Conservation (phyloP, 352 stramenopile species). For the Phytophthora sansomeana region DNA sequence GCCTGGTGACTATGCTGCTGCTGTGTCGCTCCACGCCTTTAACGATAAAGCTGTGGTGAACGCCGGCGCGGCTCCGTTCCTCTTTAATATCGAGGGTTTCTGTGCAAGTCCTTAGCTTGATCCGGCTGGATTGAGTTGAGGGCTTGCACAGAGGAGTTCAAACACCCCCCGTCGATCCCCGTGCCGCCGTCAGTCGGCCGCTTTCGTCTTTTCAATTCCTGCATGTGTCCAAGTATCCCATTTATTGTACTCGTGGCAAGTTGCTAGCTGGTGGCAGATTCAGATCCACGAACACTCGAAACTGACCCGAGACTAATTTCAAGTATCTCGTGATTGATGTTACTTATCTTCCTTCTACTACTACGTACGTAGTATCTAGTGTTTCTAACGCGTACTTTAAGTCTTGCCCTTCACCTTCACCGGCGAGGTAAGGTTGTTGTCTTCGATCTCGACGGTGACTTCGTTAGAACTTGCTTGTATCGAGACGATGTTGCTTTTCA, state of each 20-base stretch:
- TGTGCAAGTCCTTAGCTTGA: conserved; percentile 85
- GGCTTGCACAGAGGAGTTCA: conserved; percentile 64
- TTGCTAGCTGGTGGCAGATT: conserved; percentile 21
- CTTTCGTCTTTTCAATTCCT: conserved; percentile 35
- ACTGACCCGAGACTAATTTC: conserved; percentile 37
- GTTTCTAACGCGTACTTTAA: too few relatives aligned
- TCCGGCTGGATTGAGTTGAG: conserved; percentile 33
- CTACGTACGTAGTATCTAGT: too few relatives aligned
- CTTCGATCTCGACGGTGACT: conserved; percentile 1
- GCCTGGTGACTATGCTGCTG: conserved; percentile 70
- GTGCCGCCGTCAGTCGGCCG: conserved; percentile 40
- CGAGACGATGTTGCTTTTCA: conserved; percentile 1
- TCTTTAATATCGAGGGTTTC: conserved; percentile 88
- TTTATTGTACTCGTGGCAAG: conserved; percentile 28
- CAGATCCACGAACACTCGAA: conserved; percentile 25
- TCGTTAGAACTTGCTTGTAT: conserved; percentile 3
- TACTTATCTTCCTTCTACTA: not conserved
- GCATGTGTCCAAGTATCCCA: conserved; percentile 23
- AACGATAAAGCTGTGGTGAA: conserved; percentile 78
- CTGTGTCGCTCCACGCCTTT: conserved; percentile 84
- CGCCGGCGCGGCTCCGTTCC: conserved; percentile 71
- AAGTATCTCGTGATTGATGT: conserved; percentile 37
- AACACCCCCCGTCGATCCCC: conserved; percentile 26
- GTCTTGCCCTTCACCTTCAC: too few relatives aligned
- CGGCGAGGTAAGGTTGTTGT: not conserved